phyloP scores from a whole-genome alignment of 306 rosid species.

The Vigna trinervia region DNA sequence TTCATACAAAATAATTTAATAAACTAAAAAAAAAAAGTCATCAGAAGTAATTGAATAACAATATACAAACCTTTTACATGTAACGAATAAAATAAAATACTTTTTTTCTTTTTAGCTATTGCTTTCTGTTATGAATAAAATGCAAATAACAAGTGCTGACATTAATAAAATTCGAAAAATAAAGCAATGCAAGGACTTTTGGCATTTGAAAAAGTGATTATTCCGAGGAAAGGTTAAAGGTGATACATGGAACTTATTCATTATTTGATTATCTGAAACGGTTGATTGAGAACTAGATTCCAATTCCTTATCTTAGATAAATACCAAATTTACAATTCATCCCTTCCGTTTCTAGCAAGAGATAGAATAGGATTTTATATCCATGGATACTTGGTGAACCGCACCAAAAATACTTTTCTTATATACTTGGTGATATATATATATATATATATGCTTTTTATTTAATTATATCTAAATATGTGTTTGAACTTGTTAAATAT shows the following conservation, averaged over 20 bases:
- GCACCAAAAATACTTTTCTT: background rate
- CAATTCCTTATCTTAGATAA: background rate
- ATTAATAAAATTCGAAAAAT: background rate
- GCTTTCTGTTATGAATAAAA: background rate
- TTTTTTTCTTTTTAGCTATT: background rate
- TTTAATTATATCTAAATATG: too few relatives aligned
- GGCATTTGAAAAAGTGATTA: background rate
- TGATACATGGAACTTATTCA: background rate
- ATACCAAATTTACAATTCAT: background rate
- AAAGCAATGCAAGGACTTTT: background rate
- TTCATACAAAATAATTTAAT: too few relatives aligned
- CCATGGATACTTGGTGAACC: background rate
- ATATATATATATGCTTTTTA: too few relatives aligned
- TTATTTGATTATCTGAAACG: background rate
- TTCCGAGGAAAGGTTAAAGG: background rate
- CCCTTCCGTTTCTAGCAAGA: background rate
- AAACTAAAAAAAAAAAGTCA: background rate
- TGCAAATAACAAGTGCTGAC: background rate
- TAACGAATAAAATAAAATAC: too few relatives aligned
- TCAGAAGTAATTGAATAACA: too few relatives aligned
- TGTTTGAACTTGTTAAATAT: too few relatives aligned
- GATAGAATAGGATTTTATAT: background rate
- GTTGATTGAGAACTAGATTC: conserved; percentile 32
- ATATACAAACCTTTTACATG: background rate
- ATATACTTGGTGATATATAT: background rate